A percentile compares a stretch with the other conserved stretches of the same genome.
phyloP scores from a whole-genome alignment of 352 stramenopile genomes.

The Phytophthora chlamydospora region DNA sequence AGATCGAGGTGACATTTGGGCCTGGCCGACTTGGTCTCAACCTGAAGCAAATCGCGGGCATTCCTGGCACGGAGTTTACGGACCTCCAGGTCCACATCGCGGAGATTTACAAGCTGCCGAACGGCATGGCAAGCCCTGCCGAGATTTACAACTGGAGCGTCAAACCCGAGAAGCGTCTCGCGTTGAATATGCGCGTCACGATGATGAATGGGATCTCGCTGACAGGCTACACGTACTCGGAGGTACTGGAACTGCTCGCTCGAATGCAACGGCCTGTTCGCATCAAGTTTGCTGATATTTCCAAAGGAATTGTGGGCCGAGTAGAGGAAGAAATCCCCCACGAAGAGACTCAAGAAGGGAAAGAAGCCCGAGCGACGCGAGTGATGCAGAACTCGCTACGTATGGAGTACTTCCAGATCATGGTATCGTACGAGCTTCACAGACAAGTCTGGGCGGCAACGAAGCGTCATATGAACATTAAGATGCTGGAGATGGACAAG shows the following conservation, averaged over 20 bases:
- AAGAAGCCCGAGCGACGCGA: slow-evolving; percentile 61
- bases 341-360: slow-evolving; percentile 78
- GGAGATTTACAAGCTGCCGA: slow-evolving; percentile 87
- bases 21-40: slow-evolving; percentile 80
- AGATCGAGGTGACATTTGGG: slow-evolving; percentile 87
- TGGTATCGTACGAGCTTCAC: slow-evolving; percentile 80
- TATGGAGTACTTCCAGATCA: slow-evolving; percentile 78
- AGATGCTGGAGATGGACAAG: slow-evolving; percentile 55
- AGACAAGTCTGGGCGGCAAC: slow-evolving; percentile 77
- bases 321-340: slow-evolving; percentile 61
- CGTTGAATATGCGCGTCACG: slow-evolving; percentile 83
- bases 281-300: slow-evolving; percentile 86
- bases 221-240: slow-evolving; percentile 78
- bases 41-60: slow-evolving; percentile 79
- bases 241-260: slow-evolving; percentile 81
- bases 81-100: slow-evolving; percentile 82
- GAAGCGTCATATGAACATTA: slow-evolving; percentile 52
- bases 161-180: slow-evolving; percentile 86
- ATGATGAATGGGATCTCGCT: slow-evolving; percentile 81
- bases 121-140: slow-evolving; percentile 80
- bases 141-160: slow-evolving; percentile 93
- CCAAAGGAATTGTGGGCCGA: slow-evolving; percentile 85
- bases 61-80: slow-evolving; percentile 73
- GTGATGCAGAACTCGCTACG: slow-evolving; percentile 69
- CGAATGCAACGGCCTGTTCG: slow-evolving; percentile 65